A percentile compares a stretch with the other conserved stretches of the same genome.
Evolutionary conservation across 768 basidiomycete species (phyloP).

Genomic region (Glaciozyma antarctica): DNA sequence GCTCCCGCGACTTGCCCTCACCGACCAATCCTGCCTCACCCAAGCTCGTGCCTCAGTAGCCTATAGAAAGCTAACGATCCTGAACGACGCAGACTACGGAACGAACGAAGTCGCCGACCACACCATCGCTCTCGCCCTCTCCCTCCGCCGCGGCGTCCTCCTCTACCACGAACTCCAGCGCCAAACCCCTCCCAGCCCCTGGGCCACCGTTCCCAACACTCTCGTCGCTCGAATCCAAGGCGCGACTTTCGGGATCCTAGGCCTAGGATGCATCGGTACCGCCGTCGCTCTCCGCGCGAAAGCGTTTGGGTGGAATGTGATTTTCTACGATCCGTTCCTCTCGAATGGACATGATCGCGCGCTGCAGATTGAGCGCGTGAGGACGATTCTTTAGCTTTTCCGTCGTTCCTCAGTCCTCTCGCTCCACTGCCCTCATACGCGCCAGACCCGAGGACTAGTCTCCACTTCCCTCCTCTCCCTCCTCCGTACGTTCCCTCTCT

Average conservation of each 20-base stretch:
- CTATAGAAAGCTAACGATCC: background rate
- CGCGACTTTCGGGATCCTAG: slow-evolving; percentile 30
- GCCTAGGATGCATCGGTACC: slow-evolving; percentile 33
- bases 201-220: slow-evolving; percentile 18
- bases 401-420: slow-evolving; percentile 15
- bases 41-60: background rate
- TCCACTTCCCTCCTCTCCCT: slow-evolving; percentile 16
- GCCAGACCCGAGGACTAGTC: slow-evolving; percentile 23
- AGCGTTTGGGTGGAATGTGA: slow-evolving; percentile 33
- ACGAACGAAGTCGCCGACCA: slow-evolving; percentile 29
- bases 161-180: slow-evolving; percentile 32
- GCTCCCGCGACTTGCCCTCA: no score
- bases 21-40: no score
- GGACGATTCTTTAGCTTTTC: slow-evolving; percentile 26
- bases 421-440: slow-evolving; percentile 29
- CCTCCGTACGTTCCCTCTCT: background rate
- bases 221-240: slow-evolving; percentile 25
- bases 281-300: slow-evolving; percentile 33
- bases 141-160: slow-evolving; percentile 30
- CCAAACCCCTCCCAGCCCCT: slow-evolving; percentile 11
- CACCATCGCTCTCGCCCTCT: slow-evolving; percentile 29
- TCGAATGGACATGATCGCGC: slow-evolving; percentile 27
- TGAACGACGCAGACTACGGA: background rate
- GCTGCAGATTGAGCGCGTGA: slow-evolving; percentile 21
- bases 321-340: slow-evolving; percentile 34